Percentiles rank a stretch among this genome's conserved stretches.
Evolutionary conservation across 2,329 filamentous ascomycete species (phyloP).

Genomic region (Nannizziopsis barbatae): DNA sequence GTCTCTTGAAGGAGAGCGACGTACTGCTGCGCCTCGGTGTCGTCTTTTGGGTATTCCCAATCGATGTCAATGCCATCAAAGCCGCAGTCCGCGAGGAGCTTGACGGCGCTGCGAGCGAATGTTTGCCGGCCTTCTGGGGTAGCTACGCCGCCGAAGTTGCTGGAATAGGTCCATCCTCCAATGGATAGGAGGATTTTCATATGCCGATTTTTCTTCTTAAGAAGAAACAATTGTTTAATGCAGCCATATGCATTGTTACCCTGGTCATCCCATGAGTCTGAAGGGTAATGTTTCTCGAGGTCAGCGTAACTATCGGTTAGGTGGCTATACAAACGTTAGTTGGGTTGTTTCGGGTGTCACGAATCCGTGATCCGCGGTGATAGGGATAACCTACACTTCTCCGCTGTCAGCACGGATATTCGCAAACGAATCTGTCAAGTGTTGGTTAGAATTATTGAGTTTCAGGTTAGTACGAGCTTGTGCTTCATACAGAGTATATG

Average conservation of each 20-base stretch:
- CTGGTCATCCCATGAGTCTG: constrained; percentile 54
- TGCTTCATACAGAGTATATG: constrained; percentile 57
- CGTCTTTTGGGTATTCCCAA: constrained; percentile 32
- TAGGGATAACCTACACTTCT: constrained; percentile 50
- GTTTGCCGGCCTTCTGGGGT: constrained; percentile 47
- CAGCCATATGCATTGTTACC: constrained; percentile 68
- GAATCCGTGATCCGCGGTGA: neutral
- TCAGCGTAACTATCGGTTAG: constrained; percentile 62
- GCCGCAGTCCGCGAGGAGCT: constrained; percentile 64
- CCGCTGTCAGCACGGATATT: constrained; percentile 70
- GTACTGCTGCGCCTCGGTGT: constrained; percentile 26
- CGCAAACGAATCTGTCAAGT: constrained; percentile 58
- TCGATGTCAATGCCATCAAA: constrained; percentile 44
- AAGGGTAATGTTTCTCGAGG: constrained; percentile 55
- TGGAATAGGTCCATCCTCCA: constrained; percentile 67
- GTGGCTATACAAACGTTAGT: constrained; percentile 20
- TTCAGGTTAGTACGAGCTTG: neutral
- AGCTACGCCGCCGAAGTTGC: constrained; percentile 62
- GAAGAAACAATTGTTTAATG: constrained; percentile 62
- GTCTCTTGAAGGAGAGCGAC: constrained; percentile 28
- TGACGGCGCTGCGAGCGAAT: constrained; percentile 60
- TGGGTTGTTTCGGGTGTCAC: too few relatives aligned
- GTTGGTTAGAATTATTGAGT: neutral
- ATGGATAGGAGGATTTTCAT: constrained; percentile 73
- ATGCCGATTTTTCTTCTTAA: constrained; percentile 65